phyloP scores from a whole-genome alignment of 371 early-diverging fungal genomes.

The Mucor mucedo region DNA sequence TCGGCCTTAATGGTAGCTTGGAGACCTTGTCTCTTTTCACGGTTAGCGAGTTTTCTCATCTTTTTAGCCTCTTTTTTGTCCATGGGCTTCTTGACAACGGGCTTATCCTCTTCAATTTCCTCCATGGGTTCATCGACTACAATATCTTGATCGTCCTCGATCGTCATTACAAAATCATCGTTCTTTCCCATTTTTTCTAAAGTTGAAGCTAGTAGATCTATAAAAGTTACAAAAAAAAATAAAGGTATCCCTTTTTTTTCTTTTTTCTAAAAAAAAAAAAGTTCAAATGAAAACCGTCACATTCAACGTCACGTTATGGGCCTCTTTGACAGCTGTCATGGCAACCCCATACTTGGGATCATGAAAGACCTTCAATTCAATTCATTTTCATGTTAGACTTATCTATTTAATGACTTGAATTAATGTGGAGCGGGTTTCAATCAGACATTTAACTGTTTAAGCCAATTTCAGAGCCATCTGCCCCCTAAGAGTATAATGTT shows the following conservation, averaged over 20 bases:
- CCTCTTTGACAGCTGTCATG: too few relatives aligned
- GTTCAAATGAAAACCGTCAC: too few relatives aligned
- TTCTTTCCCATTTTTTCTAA: conserved; percentile 13
- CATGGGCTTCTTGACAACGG: background rate
- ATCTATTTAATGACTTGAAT: too few relatives aligned
- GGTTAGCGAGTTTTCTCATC: conserved; percentile 38
- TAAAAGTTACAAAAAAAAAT: background rate
- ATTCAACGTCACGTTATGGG: too few relatives aligned
- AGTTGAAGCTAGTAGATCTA: background rate
- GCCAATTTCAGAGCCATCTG: too few relatives aligned
- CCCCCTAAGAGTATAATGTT: too few relatives aligned
- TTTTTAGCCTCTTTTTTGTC: conserved; percentile 32
- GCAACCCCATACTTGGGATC: too few relatives aligned
- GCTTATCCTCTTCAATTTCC: conserved; percentile 32
- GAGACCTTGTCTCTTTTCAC: conserved; percentile 14
- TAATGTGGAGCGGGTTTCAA: too few relatives aligned
- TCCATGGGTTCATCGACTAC: conserved; percentile 51
- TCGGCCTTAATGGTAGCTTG: conserved; percentile 9
- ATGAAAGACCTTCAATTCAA: too few relatives aligned
- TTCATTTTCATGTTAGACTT: too few relatives aligned
- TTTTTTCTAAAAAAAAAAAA: background rate
- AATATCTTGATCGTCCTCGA: conserved; percentile 75
- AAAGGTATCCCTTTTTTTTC: background rate
- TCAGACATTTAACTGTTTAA: too few relatives aligned
- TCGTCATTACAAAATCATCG: conserved; percentile 82